Conservation (phyloP, 306 rosid species). For the Abrus precatorius region DNA sequence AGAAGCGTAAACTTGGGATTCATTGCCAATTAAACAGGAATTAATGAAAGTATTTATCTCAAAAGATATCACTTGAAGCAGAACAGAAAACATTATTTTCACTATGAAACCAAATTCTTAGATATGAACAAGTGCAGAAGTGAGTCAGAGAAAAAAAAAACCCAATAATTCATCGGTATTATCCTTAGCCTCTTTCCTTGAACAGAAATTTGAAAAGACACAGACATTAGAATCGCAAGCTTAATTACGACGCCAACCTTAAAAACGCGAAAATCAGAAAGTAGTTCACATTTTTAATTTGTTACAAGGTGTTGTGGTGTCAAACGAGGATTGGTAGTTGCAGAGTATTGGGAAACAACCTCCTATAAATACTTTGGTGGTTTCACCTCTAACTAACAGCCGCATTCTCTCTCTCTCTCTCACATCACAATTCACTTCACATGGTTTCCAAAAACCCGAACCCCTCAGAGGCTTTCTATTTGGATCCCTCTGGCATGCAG, state of each 20-base stretch:
- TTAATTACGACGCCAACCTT: constrained; percentile 34
- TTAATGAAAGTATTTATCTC: background rate
- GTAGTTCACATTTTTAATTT: background rate
- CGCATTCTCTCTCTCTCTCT: constrained; percentile 15
- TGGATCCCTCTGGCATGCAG: constrained; percentile 70
- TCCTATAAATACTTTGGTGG: background rate
- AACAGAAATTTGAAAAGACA: background rate
- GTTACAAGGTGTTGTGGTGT: background rate
- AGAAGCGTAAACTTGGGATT: background rate
- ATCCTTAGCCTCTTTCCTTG: background rate
- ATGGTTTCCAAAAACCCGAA: constrained; percentile 80
- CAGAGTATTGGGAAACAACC: background rate
- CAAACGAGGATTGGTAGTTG: background rate
- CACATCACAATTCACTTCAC: background rate
- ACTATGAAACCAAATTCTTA: background rate
- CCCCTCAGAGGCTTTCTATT: constrained; percentile 69
- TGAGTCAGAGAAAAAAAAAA: too few relatives aligned
- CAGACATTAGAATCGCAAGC: background rate
- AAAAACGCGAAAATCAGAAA: background rate
- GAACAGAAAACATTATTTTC: background rate
- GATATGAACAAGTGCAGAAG: constrained; percentile 8
- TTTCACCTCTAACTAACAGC: constrained; percentile 19
- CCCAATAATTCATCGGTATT: too few relatives aligned
- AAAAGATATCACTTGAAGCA: background rate
- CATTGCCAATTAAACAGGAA: background rate